Evolutionary conservation across 2,329 filamentous ascomycete genomes (phyloP).

Genomic region (Epichloe scottii): DNA sequence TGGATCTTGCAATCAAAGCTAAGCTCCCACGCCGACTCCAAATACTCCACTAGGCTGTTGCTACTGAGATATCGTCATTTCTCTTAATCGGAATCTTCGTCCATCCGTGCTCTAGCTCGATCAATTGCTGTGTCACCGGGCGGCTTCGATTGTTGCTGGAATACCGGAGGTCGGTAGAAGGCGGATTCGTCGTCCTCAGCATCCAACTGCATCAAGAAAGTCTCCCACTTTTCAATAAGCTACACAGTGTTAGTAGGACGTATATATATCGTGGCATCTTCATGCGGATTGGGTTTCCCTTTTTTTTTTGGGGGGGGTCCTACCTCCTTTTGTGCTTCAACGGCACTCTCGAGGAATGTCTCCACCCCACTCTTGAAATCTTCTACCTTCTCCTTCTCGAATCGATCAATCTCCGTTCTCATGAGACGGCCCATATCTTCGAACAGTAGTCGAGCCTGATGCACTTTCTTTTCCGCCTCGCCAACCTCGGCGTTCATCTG

Average conservation of each 20-base stretch:
- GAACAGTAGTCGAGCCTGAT: conserved; percentile 80
- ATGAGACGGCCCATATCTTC: conserved; percentile 96
- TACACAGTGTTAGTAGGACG: conserved; percentile 15
- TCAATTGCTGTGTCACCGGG: conserved; percentile 47
- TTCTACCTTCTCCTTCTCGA: conserved; percentile 95
- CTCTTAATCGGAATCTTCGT: conserved; percentile 42
- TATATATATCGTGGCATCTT: background rate
- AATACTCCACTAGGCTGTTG: conserved; percentile 6
- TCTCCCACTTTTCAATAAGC: conserved; percentile 89
- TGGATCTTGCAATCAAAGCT: conserved; percentile 8
- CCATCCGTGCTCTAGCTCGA: conserved; percentile 43
- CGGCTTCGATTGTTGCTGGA: conserved; percentile 35
- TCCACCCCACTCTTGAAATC: conserved; percentile 98
- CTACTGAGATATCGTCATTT: conserved; percentile 3
- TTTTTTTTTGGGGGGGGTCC: conserved; percentile 13
- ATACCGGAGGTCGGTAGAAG: conserved; percentile 53
- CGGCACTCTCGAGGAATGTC: conserved; percentile 91
- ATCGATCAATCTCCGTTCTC: conserved; percentile 80
- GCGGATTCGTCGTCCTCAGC: conserved; percentile 73
- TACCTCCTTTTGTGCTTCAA: conserved; percentile 98
- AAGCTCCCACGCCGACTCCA: conserved; percentile 1
- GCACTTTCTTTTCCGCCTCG: conserved; percentile 88
- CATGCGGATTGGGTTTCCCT: background rate
- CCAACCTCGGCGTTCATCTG: conserved; percentile 86
- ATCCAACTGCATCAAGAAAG: conserved; percentile 90